A percentile compares a stretch with the other conserved stretches of the same genome.
These are phyloP conservation scores for Isoetes taiwanensis DNA, from an alignment of 75 land plant genomes.

Conservation along the genomic window DNA sequence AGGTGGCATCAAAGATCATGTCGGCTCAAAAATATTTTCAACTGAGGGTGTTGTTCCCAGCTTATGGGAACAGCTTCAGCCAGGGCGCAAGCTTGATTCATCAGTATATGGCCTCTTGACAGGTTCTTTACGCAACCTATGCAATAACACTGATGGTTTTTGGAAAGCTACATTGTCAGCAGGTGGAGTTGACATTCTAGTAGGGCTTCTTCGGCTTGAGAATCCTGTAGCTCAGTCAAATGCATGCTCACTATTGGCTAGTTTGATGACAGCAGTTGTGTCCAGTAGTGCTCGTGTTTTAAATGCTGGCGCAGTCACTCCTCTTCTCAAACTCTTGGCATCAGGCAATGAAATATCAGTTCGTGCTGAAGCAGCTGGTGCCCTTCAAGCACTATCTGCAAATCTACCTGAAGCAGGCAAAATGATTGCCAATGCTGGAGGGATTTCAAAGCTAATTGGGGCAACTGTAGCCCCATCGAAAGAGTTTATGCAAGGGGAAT, in stretches of 20 bases:
- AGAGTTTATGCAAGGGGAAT: conserved; percentile 89
- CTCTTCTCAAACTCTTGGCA: conserved; percentile 62
- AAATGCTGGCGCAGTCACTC: conserved; percentile 51
- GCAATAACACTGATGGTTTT: conserved; percentile 79
- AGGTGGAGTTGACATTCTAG: conserved; percentile 79
- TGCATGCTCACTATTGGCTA: conserved; percentile 79
- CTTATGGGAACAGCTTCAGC: conserved; percentile 70
- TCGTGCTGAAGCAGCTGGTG: conserved; percentile 97
- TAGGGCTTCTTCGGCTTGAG: conserved; percentile 45
- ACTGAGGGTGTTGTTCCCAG: conserved; percentile 94
- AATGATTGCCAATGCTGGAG: conserved; percentile 59
- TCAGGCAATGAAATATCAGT: conserved; percentile 77
- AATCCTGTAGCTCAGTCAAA: conserved; percentile 58
- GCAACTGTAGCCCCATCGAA: conserved; percentile 95
- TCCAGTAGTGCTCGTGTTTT: conserved; percentile 54
- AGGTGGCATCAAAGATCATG: conserved; percentile 86
- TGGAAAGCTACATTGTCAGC: conserved; percentile 77
- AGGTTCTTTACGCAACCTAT: conserved; percentile 71
- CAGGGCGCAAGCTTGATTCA: conserved; percentile 38
- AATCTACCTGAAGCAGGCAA: conserved; percentile 71
- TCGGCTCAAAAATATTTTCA: conserved; percentile 91
- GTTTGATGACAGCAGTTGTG: conserved; percentile 74
- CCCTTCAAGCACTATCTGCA: conserved; percentile 80
- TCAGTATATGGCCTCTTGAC: conserved; percentile 62
- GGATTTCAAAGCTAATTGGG: conserved; percentile 63